Evolutionary conservation across 139 green algal genomes (phyloP).

Genomic region (Haematococcus sp.): DNA sequence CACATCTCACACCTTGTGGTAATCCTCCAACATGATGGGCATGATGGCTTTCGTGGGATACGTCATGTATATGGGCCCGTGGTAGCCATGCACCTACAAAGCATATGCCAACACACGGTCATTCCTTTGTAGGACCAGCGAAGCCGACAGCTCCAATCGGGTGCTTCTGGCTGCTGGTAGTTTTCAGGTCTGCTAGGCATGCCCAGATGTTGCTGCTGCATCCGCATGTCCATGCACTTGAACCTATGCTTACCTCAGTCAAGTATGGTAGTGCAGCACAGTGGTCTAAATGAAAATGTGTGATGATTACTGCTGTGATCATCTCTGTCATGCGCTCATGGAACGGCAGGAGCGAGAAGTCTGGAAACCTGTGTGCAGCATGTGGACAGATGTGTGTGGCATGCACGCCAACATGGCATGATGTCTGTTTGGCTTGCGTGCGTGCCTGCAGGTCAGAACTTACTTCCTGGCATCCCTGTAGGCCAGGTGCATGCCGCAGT

Average conservation of each 20-base stretch:
- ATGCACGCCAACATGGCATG: not conserved
- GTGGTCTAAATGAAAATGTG: slow-evolving; percentile 43
- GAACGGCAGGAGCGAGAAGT: slow-evolving; percentile 39
- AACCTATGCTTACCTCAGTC: slow-evolving; percentile 59
- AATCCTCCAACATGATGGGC: slow-evolving; percentile 76
- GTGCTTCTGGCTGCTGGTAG: no score
- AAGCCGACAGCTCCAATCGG: no score
- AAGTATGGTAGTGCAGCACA: slow-evolving; percentile 62
- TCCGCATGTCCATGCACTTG: no score
- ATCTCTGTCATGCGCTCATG: slow-evolving; percentile 27
- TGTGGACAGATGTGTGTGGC: not conserved
- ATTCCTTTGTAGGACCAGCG: not conserved
- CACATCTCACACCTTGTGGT: slow-evolving; percentile 38
- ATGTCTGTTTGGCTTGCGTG: not conserved
- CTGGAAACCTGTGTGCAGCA: slow-evolving; percentile 36
- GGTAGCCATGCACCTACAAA: slow-evolving; percentile 50
- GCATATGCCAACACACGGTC: not conserved
- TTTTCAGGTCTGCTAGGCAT: no score
- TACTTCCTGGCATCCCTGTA: slow-evolving; percentile 33
- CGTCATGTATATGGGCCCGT: slow-evolving; percentile 70
- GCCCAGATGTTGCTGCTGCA: no score
- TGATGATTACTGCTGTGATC: slow-evolving; percentile 62
- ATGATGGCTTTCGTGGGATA: slow-evolving; percentile 68
- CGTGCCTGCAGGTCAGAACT: not conserved
- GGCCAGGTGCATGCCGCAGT: slow-evolving; percentile 67